Percentiles rank a stretch among this genome's conserved stretches.
Evolutionary conservation across 768 basidiomycete genomes (phyloP).

Genomic region (Neoboletus magnificus): DNA sequence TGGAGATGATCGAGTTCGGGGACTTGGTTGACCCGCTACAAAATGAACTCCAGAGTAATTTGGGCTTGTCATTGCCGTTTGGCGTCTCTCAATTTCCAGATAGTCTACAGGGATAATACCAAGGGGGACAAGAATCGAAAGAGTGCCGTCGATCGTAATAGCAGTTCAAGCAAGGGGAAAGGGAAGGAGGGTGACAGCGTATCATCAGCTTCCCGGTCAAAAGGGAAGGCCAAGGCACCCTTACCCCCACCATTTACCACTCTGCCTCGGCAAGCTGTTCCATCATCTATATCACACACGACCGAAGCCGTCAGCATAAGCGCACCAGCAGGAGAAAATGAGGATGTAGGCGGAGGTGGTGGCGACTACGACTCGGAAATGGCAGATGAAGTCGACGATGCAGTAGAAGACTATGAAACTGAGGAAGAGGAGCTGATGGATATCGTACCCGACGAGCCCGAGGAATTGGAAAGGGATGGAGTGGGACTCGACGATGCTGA

Average conservation of each 20-base stretch:
- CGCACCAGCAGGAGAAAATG: slow-evolving; percentile 25
- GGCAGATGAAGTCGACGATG: slow-evolving; percentile 24
- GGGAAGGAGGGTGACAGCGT: slow-evolving; percentile 31
- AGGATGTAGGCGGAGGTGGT: slow-evolving; percentile 33
- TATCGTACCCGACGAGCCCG: slow-evolving; percentile 42
- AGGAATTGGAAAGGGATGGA: slow-evolving; percentile 40
- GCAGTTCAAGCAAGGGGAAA: slow-evolving; percentile 29
- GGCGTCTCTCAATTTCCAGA: not conserved
- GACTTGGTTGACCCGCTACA: slow-evolving; percentile 65
- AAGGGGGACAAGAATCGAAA: slow-evolving; percentile 57
- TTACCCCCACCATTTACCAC: slow-evolving; percentile 28
- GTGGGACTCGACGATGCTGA: slow-evolving; percentile 34
- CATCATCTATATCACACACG: slow-evolving; percentile 27
- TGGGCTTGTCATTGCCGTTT: not conserved
- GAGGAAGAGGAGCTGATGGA: slow-evolving; percentile 44
- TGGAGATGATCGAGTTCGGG: slow-evolving; percentile 74
- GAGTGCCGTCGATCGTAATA: slow-evolving; percentile 22
- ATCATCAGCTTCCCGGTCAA: slow-evolving; percentile 26
- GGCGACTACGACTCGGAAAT: slow-evolving; percentile 25
- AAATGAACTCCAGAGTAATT: slow-evolving; percentile 58
- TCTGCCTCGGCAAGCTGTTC: slow-evolving; percentile 27
- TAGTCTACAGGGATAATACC: slow-evolving; percentile 63
- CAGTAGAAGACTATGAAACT: slow-evolving; percentile 31
- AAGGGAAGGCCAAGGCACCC: slow-evolving; percentile 32
- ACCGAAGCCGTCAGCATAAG: slow-evolving; percentile 25